Percentiles rank a stretch among this genome's conserved stretches.
phyloP scores from a whole-genome alignment of 108 stramenopile species.

The Epithemia pelagica region DNA sequence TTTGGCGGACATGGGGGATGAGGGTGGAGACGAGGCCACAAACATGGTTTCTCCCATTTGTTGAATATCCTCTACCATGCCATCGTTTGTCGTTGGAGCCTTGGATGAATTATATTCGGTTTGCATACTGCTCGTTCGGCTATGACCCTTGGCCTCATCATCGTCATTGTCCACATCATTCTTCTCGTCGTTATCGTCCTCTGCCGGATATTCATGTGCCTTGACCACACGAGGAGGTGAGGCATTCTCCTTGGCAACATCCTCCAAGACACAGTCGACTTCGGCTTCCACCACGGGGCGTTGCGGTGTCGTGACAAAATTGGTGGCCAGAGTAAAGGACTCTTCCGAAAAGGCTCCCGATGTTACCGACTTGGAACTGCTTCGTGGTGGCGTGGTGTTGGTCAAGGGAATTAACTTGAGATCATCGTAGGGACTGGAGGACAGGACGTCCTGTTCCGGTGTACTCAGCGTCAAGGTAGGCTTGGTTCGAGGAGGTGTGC shows the following conservation, averaged over 20 bases:
- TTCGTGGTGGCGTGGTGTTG: not conserved
- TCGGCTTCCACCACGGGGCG: not conserved
- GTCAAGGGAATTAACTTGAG: not conserved
- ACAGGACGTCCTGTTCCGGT: not conserved
- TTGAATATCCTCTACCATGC: not conserved
- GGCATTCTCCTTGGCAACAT: not conserved
- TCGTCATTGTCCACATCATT: too few relatives aligned
- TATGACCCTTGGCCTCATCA: not conserved
- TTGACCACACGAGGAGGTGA: not conserved
- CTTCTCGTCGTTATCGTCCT: not conserved
- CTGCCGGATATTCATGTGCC: not conserved
- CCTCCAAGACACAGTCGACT: not conserved
- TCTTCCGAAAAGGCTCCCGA: too few relatives aligned
- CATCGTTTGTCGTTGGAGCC: not conserved
- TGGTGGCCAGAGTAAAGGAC: too few relatives aligned
- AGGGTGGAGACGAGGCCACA: not conserved
- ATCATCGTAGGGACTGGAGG: not conserved
- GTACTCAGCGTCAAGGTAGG: not conserved
- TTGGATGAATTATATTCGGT: not conserved
- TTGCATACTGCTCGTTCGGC: not conserved
- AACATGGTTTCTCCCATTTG: not conserved
- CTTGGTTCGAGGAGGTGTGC: not conserved
- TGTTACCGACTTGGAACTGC: not conserved
- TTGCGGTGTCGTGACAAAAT: not conserved
- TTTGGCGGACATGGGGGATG: not conserved